Evolutionary conservation across 176 grass and related monocot species (phyloP), one percentile per base, ranked within the genome.

Genomic region (Ananas comosus): DNA sequence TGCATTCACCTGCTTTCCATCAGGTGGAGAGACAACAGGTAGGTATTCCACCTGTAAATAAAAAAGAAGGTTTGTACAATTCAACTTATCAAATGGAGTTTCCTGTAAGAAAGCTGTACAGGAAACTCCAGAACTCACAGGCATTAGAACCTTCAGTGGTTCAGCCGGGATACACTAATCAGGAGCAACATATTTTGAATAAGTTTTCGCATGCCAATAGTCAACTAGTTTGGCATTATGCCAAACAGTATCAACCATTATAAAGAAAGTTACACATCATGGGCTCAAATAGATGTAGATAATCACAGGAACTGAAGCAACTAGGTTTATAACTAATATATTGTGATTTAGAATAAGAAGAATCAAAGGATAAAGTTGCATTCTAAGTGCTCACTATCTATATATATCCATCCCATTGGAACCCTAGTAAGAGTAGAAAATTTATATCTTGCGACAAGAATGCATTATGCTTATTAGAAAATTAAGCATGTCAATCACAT

Each of bases 31-130:
- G 63, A 92, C 80, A 66, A 97, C 75, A 66, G 94, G 89, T 65
- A 92, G 89, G 58, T 97, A 97, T 51, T 97, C 94, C 48, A 97
- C 89, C 94, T 97, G 78, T 63, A 49, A 80, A 66, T 50, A 56
- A 74, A 77, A 54, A 54, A 27, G 69, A 57, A 66, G 29, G 11
- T 61, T 71, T 70, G 3, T 54, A 53, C 11, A 18, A 50, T 50
- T 61, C 14, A 84, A 63, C 42, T 70, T 66, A 49, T 49, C 21
- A 61, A 18, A 61, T 18, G 56, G 13, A 18, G 10, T 16, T 18
- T 61, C 4, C 16, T 56, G 13, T n/a, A 13, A 56, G 12, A 12
- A 56, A 13, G 12, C 52, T 12, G 13, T 1, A 8, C 53, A 58
- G 18, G 14, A 17, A 58, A 58, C 53, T 61, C 56, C 3, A 22